Percentiles rank a stretch among this genome's conserved stretches.
These are phyloP conservation scores for Spiraea crenata DNA, from an alignment of 331 rosid species.

Conservation along the genomic window DNA sequence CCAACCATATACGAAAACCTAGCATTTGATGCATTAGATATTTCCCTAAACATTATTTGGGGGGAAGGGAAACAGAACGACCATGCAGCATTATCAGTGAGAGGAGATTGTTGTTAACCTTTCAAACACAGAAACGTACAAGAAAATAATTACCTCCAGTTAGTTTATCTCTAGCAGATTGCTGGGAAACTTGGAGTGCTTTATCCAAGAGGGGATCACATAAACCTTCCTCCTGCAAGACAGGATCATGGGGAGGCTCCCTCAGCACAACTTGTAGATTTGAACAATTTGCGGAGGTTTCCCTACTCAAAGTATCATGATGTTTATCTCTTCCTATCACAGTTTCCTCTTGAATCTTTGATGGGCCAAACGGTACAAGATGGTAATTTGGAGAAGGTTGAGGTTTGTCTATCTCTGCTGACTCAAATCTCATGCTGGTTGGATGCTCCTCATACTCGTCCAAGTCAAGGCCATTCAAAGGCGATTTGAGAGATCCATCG, in stretches of 20 bases:
- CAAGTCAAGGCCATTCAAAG: background rate
- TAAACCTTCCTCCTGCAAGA: background rate
- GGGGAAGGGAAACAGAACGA: slow-evolving; percentile 3
- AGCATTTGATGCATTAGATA: slow-evolving; percentile 8
- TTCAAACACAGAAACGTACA: background rate
- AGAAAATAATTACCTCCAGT: slow-evolving; percentile 16
- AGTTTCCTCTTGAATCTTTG: background rate
- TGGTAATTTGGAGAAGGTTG: background rate
- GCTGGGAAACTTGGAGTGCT: background rate
- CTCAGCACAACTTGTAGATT: background rate
- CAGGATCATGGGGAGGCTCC: background rate
- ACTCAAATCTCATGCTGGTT: slow-evolving; percentile 2
- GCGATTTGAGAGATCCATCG: background rate
- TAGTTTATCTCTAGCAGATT: slow-evolving; percentile 20
- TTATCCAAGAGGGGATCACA: background rate
- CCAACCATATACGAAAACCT: slow-evolving; percentile 35
- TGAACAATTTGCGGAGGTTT: background rate
- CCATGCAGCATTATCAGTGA: background rate
- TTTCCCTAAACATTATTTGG: background rate
- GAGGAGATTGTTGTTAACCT: too few species aligned
- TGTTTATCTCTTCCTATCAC: background rate
- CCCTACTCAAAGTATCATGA: background rate
- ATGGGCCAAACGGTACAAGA: background rate
- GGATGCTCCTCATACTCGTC: background rate
- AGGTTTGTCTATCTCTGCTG: slow-evolving; percentile 4